Base-by-base conservation (phyloP, 768 basidiomycete species). In the Sarcomyxa edulis region DNA sequence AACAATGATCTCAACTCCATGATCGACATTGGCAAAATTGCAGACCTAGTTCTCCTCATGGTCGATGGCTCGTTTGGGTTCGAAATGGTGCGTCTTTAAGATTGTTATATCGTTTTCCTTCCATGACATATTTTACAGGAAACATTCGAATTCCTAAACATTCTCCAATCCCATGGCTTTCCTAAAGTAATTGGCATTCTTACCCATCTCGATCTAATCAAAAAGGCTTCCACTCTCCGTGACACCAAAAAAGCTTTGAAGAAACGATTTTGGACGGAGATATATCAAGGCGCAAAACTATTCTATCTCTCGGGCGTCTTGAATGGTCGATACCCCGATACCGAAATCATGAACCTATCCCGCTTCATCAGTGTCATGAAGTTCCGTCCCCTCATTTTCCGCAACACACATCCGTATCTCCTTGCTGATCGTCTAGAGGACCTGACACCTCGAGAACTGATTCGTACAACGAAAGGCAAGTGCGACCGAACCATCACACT, bases 251-350 rank as follows among this genome's bases (percentile, higher is more conserved):
- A 96, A 53, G 66, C 82, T 0, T 76, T 99, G 26, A 99, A 99
- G 64, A 96, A 91, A 55, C 88, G 96, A 7, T 99, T 99, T 67
- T 99, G 96, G 96, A 91, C 94, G 0, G 96, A 99, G 61, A 98
- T 99, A 9, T 98, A 98, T 59, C 88, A 93, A 52, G 96, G 96
- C 35, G 95, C 96, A 21, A 99, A 99, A 59, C 79, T 99, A 6
- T 98, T 97, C 65, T 97, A 96, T 59, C 81, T 98, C 35, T 93
- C 90, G 3, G 96, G 95, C 12, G 90, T 97, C 22, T 75, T 98
- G 51, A 97, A 98, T 50, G 96, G 96, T 14, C 88, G 94, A 27
- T 97, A 98, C 59, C 94, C 96, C 21, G 96, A 99, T 61, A 81
- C 78, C 14, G 96, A 99, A 65, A 93, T 97, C 49, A 76, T 93